Evolutionary conservation across 805 yeast species (phyloP).

Genomic region (Schizosaccharomyces osmophilus): DNA sequence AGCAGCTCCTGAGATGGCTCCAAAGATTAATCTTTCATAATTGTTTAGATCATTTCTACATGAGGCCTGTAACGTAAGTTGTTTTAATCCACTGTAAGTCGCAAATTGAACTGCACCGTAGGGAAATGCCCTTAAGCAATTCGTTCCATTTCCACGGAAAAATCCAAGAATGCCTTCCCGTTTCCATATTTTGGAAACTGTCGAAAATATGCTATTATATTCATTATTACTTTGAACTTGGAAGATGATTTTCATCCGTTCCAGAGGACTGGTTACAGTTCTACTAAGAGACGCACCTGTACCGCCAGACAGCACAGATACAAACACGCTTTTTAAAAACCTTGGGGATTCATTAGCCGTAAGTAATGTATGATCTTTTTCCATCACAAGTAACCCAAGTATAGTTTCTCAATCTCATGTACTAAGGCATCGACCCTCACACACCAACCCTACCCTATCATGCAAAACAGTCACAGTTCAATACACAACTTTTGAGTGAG

Average conservation of each 20-base stretch:
- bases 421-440: background rate
- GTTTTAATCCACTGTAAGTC: constrained; percentile 36
- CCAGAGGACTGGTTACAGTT: constrained; percentile 85
- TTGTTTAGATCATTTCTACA: constrained; percentile 20
- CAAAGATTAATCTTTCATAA: constrained; percentile 41
- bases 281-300: constrained; percentile 87
- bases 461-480: background rate
- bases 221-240: constrained; percentile 44
- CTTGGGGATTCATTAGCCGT: too few species aligned
- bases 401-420: background rate
- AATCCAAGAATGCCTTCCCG: constrained; percentile 86
- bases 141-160: constrained; percentile 74
- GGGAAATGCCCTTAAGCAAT: constrained; percentile 76
- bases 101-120: constrained; percentile 86
- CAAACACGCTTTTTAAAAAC: constrained; percentile 10
- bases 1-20: constrained; percentile 56
- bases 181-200: constrained; percentile 51
- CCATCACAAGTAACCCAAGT: too few species aligned
- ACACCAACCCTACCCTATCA: background rate
- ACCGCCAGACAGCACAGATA: constrained; percentile 86
- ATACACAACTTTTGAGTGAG: background rate
- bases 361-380: too few species aligned
- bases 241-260: constrained; percentile 71
- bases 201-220: constrained; percentile 47
- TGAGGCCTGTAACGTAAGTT: constrained; percentile 11